Conservation (phyloP, 1,284 basidiomycete genomes). For the Leccinum subspadiceum region DNA sequence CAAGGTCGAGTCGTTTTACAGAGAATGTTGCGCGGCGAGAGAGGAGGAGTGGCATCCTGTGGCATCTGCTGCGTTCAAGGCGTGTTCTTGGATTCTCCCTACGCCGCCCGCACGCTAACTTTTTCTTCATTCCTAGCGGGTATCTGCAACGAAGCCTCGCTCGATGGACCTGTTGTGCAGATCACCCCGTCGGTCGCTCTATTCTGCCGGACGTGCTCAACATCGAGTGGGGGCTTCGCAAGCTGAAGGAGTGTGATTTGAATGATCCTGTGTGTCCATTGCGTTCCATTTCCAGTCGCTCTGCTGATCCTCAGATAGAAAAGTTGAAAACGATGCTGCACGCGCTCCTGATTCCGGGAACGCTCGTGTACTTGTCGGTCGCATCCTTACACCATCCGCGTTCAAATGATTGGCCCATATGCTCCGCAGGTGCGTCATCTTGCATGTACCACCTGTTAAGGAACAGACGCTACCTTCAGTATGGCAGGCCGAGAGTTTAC, state of each 20-base stretch:
- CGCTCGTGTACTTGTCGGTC: conserved; percentile 69
- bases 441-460: not conserved
- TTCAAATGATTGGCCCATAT: conserved; percentile 82
- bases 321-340: conserved; percentile 60
- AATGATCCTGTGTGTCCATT: not conserved
- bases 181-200: too few species aligned
- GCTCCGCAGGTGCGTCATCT: conserved; percentile 40
- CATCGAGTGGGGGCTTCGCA: too few species aligned
- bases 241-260: not conserved
- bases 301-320: not conserved
- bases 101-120: too few species aligned
- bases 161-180: too few species aligned
- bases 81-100: conserved; percentile 23
- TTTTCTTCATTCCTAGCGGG: too few species aligned
- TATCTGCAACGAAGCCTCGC: too few species aligned
- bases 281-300: not conserved
- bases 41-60: not conserved
- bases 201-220: too few species aligned
- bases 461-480: conserved; percentile 2
- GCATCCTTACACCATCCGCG: conserved; percentile 79
- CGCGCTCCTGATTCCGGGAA: too few species aligned
- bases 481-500: conserved; percentile 65
- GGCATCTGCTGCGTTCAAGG: conserved; percentile 59
- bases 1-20: conserved; percentile 56
- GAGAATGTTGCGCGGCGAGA: conserved; percentile 70